Evolutionary conservation across 768 basidiomycete species (phyloP).

Genomic region (Hortiboletus flavorubellus): DNA sequence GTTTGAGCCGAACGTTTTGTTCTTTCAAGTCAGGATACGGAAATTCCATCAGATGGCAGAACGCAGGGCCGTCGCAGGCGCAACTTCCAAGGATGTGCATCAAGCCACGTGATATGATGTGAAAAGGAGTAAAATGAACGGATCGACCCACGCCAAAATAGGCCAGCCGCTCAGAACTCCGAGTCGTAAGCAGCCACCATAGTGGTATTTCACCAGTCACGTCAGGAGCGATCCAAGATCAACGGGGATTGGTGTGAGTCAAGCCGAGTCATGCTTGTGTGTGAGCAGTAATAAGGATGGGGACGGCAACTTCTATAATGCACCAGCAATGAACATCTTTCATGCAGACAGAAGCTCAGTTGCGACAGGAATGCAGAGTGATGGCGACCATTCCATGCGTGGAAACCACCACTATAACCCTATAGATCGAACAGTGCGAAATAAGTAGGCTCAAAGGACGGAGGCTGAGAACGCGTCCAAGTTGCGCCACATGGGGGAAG

Average conservation of each 20-base stretch:
- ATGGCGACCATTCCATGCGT: slow-evolving; percentile 6
- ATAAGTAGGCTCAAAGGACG: slow-evolving; percentile 16
- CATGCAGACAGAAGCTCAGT: slow-evolving; percentile 8
- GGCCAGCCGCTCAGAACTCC: background rate
- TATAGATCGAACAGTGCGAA: slow-evolving; percentile 21
- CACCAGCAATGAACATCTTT: slow-evolving; percentile 8
- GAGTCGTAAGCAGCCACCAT: background rate
- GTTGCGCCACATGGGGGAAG: slow-evolving; percentile 5
- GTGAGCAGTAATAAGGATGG: background rate
- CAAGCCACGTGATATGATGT: slow-evolving; percentile 3
- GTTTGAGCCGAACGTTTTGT: background rate
- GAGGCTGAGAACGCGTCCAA: background rate
- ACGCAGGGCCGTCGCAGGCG: background rate
- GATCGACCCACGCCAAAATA: slow-evolving; percentile 5
- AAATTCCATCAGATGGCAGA: slow-evolving; percentile 7
- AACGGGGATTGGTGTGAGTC: background rate
- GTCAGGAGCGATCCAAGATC: slow-evolving; percentile 3
- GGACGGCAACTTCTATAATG: background rate
- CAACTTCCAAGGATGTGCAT: background rate
- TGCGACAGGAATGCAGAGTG: slow-evolving; percentile 9
- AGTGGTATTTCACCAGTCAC: slow-evolving; percentile 2
- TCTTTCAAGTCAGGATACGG: slow-evolving; percentile 7
- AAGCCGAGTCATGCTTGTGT: slow-evolving; percentile 3
- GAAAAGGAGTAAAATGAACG: background rate
- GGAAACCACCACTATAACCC: slow-evolving; percentile 20